Percentiles rank a stretch among this genome's conserved stretches.
Conservation (phyloP, 2,329 filamentous ascomycete species). For the Tetracladium maxilliforme region DNA sequence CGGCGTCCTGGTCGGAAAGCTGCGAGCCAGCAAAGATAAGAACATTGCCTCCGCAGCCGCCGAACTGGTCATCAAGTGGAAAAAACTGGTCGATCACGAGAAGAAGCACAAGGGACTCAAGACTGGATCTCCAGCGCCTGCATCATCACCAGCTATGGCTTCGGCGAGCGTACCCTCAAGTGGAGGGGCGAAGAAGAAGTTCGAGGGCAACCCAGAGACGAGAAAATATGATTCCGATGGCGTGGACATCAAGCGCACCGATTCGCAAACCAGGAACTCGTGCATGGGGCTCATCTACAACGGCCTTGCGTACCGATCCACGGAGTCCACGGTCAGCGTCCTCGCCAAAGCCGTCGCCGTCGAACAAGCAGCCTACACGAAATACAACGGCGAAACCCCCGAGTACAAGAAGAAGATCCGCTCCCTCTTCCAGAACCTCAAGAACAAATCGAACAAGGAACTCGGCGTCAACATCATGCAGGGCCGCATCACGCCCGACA, state of each 20-base stretch:
- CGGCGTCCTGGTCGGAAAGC: conserved; percentile 77
- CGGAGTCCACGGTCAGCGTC: conserved; percentile 56
- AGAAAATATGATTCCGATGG: conserved; percentile 72
- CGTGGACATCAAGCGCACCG: conserved; percentile 63
- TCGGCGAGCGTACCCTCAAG: conserved; percentile 33
- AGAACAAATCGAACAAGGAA: conserved; percentile 73
- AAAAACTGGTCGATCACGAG: conserved; percentile 57
- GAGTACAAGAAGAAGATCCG: conserved; percentile 82
- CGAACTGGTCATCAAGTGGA: conserved; percentile 82
- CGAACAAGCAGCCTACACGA: conserved; percentile 60
- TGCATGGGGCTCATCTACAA: conserved; percentile 91
- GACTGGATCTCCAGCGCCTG: conserved; percentile 15
- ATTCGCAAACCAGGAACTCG: conserved; percentile 59
- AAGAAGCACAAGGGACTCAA: conserved; percentile 28
- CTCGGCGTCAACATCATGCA: conserved; percentile 63
- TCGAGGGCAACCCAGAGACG: conserved; percentile 58
- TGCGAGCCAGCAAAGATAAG: conserved; percentile 62
- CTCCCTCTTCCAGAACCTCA: conserved; percentile 87
- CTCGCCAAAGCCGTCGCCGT: conserved; percentile 67
- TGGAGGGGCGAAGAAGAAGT: conserved; percentile 24
- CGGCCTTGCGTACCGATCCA: conserved; percentile 59
- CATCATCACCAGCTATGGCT: conserved; percentile 18
- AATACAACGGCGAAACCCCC: conserved; percentile 54
- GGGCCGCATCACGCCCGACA: conserved; percentile 55
- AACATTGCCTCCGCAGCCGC: conserved; percentile 64